Evolutionary conservation across 768 basidiomycete genomes (phyloP).

Genomic region (Termitomyces sp.): DNA sequence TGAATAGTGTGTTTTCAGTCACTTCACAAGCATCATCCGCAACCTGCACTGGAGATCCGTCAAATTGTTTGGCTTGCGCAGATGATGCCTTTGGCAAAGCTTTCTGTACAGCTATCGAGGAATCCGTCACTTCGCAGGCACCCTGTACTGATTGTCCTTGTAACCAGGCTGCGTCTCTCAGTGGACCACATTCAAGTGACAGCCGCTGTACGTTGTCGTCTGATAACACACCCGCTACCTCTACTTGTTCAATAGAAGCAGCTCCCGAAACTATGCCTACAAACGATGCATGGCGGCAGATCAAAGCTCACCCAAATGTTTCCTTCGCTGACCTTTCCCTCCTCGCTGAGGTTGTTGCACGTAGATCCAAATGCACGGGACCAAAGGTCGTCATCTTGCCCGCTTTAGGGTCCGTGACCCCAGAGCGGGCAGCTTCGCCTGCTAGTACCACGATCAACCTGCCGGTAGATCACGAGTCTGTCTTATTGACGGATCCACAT

Average conservation of each 20-base stretch:
- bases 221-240: not conserved
- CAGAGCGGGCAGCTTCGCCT: slow-evolving; percentile 39
- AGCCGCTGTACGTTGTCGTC: slow-evolving; percentile 14
- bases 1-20: slow-evolving; percentile 52
- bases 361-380: slow-evolving; percentile 71
- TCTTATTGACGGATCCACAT: slow-evolving; percentile 49
- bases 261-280: slow-evolving; percentile 62
- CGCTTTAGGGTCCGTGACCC: slow-evolving; percentile 40
- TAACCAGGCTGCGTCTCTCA: slow-evolving; percentile 3
- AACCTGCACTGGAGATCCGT: slow-evolving; percentile 80
- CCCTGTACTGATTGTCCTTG: slow-evolving; percentile 56
- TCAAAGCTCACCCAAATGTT: slow-evolving; percentile 87
- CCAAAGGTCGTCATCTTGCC: slow-evolving; percentile 57
- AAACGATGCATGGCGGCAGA: slow-evolving; percentile 75
- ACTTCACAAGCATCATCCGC: slow-evolving; percentile 22
- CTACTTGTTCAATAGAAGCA: slow-evolving; percentile 6
- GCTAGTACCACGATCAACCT: not conserved
- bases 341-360: slow-evolving; percentile 85
- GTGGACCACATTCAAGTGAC: slow-evolving; percentile 12
- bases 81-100: slow-evolving; percentile 85
- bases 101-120: slow-evolving; percentile 73
- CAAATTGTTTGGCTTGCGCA: slow-evolving; percentile 80
- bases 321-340: slow-evolving; percentile 78
- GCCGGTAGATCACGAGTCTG: slow-evolving; percentile 20
- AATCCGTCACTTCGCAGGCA: slow-evolving; percentile 45